Evolutionary conservation across 1,284 basidiomycete species (phyloP).

Genomic region (Ustilago curta): DNA sequence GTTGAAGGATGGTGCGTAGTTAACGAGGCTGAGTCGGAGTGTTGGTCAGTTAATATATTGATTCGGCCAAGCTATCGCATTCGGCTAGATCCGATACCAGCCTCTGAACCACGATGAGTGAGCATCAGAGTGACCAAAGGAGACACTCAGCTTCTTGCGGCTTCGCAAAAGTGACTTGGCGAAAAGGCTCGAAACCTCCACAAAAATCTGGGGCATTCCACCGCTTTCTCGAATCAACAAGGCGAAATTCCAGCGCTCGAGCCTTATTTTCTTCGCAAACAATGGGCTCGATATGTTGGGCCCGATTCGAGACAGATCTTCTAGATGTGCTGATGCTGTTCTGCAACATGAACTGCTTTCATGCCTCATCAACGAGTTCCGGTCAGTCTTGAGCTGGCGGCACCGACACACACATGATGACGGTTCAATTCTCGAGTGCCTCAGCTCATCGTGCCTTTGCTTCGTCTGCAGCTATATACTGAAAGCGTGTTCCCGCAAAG

Average conservation of each 20-base stretch:
- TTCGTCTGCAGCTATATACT: too few species aligned
- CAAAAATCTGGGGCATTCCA: conserved; percentile 36
- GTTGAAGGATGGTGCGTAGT: background rate
- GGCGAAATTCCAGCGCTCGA: conserved; percentile 3
- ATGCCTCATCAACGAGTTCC: too few species aligned
- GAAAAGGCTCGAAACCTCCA: conserved; percentile 29
- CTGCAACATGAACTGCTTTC: too few species aligned
- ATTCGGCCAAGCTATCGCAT: background rate
- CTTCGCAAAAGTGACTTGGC: background rate
- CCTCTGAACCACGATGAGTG: too few species aligned
- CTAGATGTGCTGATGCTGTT: too few species aligned
- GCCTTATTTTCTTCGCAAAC: background rate
- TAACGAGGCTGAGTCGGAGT: background rate
- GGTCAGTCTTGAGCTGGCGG: too few species aligned
- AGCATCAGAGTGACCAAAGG: too few species aligned
- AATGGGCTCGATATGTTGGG: background rate
- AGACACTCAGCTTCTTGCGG: too few species aligned
- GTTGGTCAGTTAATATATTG: background rate
- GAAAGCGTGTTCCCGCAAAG: too few species aligned
- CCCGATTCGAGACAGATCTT: background rate
- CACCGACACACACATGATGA: too few species aligned
- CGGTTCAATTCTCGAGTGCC: too few species aligned
- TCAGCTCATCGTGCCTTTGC: too few species aligned
- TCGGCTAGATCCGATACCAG: background rate
- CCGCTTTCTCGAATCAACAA: conserved; percentile 35